phyloP scores from a whole-genome alignment of 2,329 filamentous ascomycete genomes.

The Nemania abortiva region DNA sequence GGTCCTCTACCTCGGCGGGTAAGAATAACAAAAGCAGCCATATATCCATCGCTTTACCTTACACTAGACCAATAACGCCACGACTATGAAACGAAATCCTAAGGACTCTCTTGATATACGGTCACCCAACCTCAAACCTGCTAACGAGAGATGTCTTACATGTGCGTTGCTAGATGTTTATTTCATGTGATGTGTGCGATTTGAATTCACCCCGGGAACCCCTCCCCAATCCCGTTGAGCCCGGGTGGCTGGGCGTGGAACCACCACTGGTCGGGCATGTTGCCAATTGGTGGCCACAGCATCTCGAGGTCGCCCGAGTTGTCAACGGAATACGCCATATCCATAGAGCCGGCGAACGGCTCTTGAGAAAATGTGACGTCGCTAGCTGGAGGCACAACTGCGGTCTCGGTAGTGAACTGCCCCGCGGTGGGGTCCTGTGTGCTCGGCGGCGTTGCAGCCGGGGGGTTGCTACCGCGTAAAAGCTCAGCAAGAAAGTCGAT shows the following conservation, averaged over 20 bases:
- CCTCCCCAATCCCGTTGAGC: constrained; percentile 8
- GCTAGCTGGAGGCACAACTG: constrained; percentile 22
- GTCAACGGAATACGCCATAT: constrained; percentile 44
- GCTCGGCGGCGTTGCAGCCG: constrained; percentile 7
- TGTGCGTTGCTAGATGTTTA: neutral
- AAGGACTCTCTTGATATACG: neutral
- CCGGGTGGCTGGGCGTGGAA: constrained; percentile 27
- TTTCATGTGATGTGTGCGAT: neutral
- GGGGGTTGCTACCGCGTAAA: constrained; percentile 29
- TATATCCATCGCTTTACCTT: neutral
- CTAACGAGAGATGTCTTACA: neutral
- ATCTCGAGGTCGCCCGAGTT: constrained; percentile 40
- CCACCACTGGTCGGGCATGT: constrained; percentile 41
- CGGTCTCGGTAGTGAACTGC: constrained; percentile 6
- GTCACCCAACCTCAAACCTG: neutral
- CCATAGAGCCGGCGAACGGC: constrained; percentile 36
- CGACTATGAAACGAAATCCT: neutral
- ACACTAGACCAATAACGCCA: neutral
- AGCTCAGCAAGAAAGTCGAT: constrained; percentile 43
- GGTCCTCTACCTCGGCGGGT: too few relatives aligned
- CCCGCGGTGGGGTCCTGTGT: constrained; percentile 3
- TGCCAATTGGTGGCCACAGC: constrained; percentile 43
- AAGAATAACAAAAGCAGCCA: neutral
- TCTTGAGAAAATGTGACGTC: constrained; percentile 33
- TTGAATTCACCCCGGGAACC: constrained; percentile 9